phyloP scores from a whole-genome alignment of 352 stramenopile species.

The Globisporangium yorkense region DNA sequence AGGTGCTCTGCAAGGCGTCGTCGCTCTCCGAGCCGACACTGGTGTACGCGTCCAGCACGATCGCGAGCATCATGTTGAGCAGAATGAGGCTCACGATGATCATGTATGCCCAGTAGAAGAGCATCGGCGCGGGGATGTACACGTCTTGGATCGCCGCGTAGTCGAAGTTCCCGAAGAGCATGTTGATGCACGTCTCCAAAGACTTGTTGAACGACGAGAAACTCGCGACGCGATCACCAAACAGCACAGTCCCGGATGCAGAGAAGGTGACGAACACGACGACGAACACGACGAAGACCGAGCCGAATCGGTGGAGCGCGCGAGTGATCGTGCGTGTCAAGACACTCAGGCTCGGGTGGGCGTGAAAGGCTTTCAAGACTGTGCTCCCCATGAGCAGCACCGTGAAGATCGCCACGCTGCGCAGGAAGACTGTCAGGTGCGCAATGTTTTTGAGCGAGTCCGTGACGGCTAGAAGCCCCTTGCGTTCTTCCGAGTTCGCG shows the following conservation, averaged over 20 bases:
- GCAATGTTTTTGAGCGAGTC: constrained; percentile 20
- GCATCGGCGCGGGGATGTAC: constrained; percentile 32
- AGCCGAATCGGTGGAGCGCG: constrained; percentile 39
- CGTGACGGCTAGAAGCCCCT: constrained; percentile 19
- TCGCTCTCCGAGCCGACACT: constrained; percentile 37
- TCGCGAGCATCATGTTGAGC: constrained; percentile 72
- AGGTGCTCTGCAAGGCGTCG: constrained; percentile 17
- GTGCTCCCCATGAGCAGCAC: constrained; percentile 30
- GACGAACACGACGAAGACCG: constrained; percentile 53
- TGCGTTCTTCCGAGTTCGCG: constrained; percentile 21
- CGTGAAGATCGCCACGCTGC: constrained; percentile 21
- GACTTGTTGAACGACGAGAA: constrained; percentile 39
- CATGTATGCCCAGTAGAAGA: constrained; percentile 71
- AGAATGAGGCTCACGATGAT: constrained; percentile 56
- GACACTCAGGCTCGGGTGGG: constrained; percentile 48
- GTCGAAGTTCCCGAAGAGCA: constrained; percentile 65
- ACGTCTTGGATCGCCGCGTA: constrained; percentile 38
- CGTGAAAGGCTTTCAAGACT: constrained; percentile 46
- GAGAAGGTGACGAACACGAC: constrained; percentile 54
- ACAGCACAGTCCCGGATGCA: constrained; percentile 40
- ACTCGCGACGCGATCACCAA: constrained; percentile 40
- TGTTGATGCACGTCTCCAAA: constrained; percentile 55
- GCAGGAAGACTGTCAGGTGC: constrained; percentile 22
- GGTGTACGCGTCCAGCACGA: constrained; percentile 51
- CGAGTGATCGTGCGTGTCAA: constrained; percentile 47